Evolutionary conservation across 2,329 filamentous ascomycete genomes (phyloP), one percentile per base, ranked within the genome.

Genomic region (Pochonia chlamydosporia): DNA sequence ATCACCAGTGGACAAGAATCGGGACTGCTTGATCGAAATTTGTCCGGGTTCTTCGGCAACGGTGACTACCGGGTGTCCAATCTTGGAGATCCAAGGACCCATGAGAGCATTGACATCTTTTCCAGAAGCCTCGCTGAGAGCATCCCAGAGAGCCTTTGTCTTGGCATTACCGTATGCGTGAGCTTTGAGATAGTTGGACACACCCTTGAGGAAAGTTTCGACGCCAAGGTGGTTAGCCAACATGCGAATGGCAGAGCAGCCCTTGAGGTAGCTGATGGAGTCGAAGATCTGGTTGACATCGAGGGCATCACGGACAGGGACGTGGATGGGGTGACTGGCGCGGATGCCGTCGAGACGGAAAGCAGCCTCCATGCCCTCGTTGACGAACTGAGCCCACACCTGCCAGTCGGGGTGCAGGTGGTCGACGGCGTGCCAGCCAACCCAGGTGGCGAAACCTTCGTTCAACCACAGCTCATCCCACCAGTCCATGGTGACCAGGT

Each of bases 261-360:
- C 93, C 73, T 99, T 97, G 52, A 95, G 76, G 64, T 97, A 99
- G 69, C 88, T 95, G 68, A 99, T 97, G 64, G 85, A 81, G 65
- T 99, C 93, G 62, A 99, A 99, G 55, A 97, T 95, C 67, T 99
- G 93, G 66, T 97, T 95, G 54, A 97, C 89, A 58, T 97, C 93
- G 10, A 97, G 79, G 25, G 91, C 93, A 64, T 96, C 91, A 57
- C 84, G 84, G 25, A 99, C 93, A 1, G 90, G 88, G 6, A 99
- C 93, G 66, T 99, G 92, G 56, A 99, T 96, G 8, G 93, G 88
- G 66, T 99, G 93, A 43, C 90, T 96, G 36, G 89, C 88, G 40
- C 93, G 86, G 55, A 99, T 81, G 40, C 88, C 84, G 62, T 99
- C 93, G 25, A 99, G 81, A 55, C 84, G 79, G 67, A 96, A 95